Percentiles rank a stretch among this genome's conserved stretches.
Evolutionary conservation across 345 rosid species (phyloP).

Genomic region (Pugionium dolabratum): DNA sequence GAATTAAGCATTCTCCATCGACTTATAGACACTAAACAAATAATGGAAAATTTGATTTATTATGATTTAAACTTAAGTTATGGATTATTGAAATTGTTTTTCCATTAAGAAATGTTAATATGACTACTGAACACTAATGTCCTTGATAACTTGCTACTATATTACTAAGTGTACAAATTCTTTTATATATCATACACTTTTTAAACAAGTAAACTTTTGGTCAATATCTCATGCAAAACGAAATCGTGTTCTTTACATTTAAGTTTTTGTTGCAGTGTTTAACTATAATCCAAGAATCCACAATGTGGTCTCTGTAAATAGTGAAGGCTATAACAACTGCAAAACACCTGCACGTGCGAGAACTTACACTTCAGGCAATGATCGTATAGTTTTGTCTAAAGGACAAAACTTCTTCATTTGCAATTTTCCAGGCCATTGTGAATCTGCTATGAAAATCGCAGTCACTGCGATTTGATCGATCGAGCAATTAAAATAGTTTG

Average conservation of each 20-base stretch:
- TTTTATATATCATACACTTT: not conserved
- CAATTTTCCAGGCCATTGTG: constrained; percentile 46
- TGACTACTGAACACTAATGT: no score
- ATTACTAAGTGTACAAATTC: not conserved
- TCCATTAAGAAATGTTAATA: no score
- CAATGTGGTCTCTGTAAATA: constrained; percentile 50
- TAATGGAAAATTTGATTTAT: no score
- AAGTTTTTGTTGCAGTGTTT: constrained; percentile 48
- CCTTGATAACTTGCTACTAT: no score
- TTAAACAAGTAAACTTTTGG: constrained; percentile 13
- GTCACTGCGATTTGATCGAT: constrained; percentile 40
- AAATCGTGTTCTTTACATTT: not conserved
- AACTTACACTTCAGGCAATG: constrained; percentile 47
- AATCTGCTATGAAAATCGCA: constrained; percentile 55
- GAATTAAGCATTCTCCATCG: no score
- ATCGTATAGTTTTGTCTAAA: constrained; percentile 50
- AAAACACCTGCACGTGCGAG: constrained; percentile 41
- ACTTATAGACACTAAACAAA: no score
- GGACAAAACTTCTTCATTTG: constrained; percentile 60
- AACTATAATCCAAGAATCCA: constrained; percentile 48
- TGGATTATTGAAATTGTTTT: no score
- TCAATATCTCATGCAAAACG: constrained; percentile 7
- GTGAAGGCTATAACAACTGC: constrained; percentile 48
- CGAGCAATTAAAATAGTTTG: constrained; percentile 11
- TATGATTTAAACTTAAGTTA: no score